Conservation (phyloP, 495 filamentous ascomycete genomes). For the Hyaloscypha hepaticicola region DNA sequence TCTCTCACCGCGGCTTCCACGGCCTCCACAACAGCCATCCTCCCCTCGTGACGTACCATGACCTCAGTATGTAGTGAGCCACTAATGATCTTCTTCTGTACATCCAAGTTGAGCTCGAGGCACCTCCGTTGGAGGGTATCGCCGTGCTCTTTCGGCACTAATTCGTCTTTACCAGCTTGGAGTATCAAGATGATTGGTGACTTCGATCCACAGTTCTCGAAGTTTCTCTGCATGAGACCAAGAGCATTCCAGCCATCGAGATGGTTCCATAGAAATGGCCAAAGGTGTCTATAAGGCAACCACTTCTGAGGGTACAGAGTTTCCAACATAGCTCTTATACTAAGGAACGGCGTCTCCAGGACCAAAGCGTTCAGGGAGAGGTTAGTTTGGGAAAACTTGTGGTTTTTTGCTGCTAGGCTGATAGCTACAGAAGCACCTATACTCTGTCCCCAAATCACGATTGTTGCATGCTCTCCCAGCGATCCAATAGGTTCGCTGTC, state of each 20-base stretch:
- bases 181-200: conserved; percentile 19
- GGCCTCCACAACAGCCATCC: conserved; percentile 17
- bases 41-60: conserved; percentile 19
- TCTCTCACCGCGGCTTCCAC: too few species aligned
- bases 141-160: conserved; percentile 25
- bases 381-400: too few species aligned
- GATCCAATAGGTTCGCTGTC: too few species aligned
- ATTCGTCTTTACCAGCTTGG: conserved; percentile 29
- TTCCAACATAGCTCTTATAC: too few species aligned
- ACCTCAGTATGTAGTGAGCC: conserved; percentile 26
- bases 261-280: conserved; percentile 17
- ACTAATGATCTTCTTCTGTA: conserved; percentile 16
- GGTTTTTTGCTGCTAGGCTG: too few species aligned
- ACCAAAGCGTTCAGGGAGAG: too few species aligned
- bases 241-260: conserved; percentile 10
- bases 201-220: not conserved
- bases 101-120: conserved; percentile 14
- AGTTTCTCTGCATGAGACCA: not conserved
- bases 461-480: too few species aligned
- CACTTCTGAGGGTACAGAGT: too few species aligned
- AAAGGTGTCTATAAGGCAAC: too few species aligned
- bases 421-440: too few species aligned
- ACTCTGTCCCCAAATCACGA: too few species aligned
- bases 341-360: too few species aligned
- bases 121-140: conserved; percentile 23